Conservation (phyloP, 106 monocot species). For the Gastrodia elata region DNA sequence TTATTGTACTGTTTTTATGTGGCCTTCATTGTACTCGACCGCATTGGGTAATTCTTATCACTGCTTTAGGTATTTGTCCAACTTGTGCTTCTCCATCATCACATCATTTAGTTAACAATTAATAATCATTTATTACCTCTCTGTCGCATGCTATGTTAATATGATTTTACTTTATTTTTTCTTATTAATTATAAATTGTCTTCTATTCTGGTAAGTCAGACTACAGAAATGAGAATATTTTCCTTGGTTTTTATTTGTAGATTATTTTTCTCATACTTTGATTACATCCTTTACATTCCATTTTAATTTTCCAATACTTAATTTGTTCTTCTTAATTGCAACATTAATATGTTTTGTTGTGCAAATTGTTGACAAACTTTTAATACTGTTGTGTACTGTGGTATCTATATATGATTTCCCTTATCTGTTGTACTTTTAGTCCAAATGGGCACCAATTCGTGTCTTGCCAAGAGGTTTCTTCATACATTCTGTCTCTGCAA, state of each 20-base stretch:
- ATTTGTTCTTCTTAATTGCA: neutral
- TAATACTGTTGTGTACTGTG: neutral
- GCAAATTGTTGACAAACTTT: neutral
- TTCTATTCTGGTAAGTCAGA: no score
- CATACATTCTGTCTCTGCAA: conserved; percentile 56
- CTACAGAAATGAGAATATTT: neutral
- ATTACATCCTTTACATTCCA: neutral
- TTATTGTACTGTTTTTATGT: neutral
- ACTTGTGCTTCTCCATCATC: neutral
- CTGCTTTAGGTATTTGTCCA: neutral
- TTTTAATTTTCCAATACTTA: neutral
- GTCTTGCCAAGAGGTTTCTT: conserved; percentile 63
- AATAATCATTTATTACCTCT: neutral
- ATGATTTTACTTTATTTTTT: neutral
- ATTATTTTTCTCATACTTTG: neutral
- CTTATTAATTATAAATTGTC: neutral
- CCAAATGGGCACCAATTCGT: conserved; percentile 57
- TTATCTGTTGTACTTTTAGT: conserved; percentile 20
- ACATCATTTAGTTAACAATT: neutral
- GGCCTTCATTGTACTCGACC: neutral
- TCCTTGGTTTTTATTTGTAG: neutral
- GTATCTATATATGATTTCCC: neutral
- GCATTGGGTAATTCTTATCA: neutral
- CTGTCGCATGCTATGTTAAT: neutral
- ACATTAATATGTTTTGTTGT: conserved; percentile 4